phyloP scores from a whole-genome alignment of 257 asterid species.

The Plantago elongata region DNA sequence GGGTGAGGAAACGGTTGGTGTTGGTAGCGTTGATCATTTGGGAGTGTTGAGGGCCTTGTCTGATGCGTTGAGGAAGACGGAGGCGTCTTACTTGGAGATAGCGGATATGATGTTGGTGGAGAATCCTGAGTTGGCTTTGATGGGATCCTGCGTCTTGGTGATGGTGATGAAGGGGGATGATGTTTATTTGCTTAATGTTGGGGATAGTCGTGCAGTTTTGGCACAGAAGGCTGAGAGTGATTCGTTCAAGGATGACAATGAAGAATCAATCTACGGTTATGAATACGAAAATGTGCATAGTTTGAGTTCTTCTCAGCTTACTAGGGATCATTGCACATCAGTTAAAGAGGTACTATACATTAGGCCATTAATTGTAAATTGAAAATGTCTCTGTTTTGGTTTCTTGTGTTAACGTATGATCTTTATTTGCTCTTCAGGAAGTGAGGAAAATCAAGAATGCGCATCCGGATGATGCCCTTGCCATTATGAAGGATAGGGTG shows the following conservation, averaged over 20 bases:
- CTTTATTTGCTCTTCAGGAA: conserved; percentile 44
- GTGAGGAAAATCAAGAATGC: conserved; percentile 61
- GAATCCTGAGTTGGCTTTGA: conserved; percentile 90
- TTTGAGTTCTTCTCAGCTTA: conserved; percentile 65
- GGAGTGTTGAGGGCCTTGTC: conserved; percentile 79
- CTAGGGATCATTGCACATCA: conserved; percentile 82
- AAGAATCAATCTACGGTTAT: conserved; percentile 53
- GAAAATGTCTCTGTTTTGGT: conserved; percentile 13
- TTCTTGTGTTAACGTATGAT: conserved; percentile 8
- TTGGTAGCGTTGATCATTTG: conserved; percentile 41
- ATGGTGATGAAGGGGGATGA: conserved; percentile 95
- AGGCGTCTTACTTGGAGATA: conserved; percentile 69
- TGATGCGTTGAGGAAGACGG: conserved; percentile 78
- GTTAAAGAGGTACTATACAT: conserved; percentile 53
- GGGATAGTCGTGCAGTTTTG: conserved; percentile 85
- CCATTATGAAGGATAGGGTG: conserved; percentile 67
- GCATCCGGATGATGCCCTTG: conserved; percentile 70
- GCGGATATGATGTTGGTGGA: conserved; percentile 72
- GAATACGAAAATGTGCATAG: conserved; percentile 49
- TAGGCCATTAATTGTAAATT: neutral
- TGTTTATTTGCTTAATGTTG: conserved; percentile 86
- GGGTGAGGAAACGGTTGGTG: conserved; percentile 36
- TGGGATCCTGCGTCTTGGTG: conserved; percentile 94
- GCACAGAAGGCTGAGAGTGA: conserved; percentile 50
- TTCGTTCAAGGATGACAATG: conserved; percentile 30